Evolutionary conservation across 2,329 filamentous ascomycete genomes (phyloP).

Genomic region (Hymenoscyphus occultus): DNA sequence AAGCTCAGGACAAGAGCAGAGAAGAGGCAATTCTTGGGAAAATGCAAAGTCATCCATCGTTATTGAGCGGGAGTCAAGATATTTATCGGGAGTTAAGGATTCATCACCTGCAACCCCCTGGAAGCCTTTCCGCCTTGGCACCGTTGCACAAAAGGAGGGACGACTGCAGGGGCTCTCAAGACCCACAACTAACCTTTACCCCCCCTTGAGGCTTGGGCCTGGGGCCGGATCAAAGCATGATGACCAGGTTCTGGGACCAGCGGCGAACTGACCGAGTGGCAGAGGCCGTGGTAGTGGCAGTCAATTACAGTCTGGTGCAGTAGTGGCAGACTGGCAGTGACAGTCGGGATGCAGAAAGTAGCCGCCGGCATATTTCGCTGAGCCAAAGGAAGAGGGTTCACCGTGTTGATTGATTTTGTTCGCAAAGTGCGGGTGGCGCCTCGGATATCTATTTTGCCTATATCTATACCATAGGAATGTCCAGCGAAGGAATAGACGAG

Average conservation of each 20-base stretch:
- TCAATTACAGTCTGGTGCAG: too few species aligned
- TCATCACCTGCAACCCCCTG: background rate
- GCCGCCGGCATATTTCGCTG: background rate
- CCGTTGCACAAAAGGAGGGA: slow-evolving; percentile 13
- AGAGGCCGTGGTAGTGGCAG: background rate
- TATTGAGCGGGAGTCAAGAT: slow-evolving; percentile 19
- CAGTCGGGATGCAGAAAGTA: background rate
- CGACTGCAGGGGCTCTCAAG: background rate
- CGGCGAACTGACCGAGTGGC: background rate
- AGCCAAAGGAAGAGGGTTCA: background rate
- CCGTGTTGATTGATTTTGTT: background rate
- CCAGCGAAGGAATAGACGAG: background rate
- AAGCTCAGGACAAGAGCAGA: background rate
- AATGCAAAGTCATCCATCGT: background rate
- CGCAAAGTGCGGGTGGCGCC: background rate
- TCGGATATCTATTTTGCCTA: background rate
- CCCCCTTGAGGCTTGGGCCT: too few species aligned
- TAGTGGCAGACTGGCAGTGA: too few species aligned
- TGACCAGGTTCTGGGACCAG: slow-evolving; percentile 2
- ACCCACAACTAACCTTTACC: background rate
- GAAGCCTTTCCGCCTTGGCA: slow-evolving; percentile 1
- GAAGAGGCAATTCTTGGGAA: background rate
- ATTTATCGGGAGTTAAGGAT: slow-evolving; percentile 16
- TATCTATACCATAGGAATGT: background rate
- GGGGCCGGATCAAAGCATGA: slow-evolving; percentile 2